phyloP scores from a whole-genome alignment of 257 asterid genomes.

The Scutellaria baicalensis region DNA sequence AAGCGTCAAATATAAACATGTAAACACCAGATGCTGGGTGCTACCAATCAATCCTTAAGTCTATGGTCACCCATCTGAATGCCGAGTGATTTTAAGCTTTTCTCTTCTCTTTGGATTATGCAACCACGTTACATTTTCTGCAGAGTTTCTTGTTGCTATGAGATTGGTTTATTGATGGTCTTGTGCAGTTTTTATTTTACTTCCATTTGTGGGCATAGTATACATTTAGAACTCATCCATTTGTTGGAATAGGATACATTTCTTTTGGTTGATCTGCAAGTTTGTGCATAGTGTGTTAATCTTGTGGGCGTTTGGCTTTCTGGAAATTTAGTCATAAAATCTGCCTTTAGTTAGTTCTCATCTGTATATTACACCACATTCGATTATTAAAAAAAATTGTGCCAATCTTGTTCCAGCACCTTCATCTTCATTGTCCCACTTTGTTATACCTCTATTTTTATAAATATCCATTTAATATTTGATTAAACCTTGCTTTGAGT shows the following conservation, averaged over 20 bases:
- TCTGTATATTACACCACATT: constrained; percentile 31
- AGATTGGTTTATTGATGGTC: constrained; percentile 17
- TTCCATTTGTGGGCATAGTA: constrained; percentile 23
- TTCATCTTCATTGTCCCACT: not conserved
- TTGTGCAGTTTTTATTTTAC: constrained; percentile 27
- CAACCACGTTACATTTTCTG: not conserved
- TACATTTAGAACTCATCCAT: constrained; percentile 17
- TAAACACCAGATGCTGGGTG: constrained; percentile 12
- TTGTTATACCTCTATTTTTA: not conserved
- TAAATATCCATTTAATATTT: not conserved
- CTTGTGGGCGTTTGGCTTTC: constrained; percentile 22
- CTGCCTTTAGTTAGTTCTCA: constrained; percentile 22
- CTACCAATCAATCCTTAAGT: constrained; percentile 9
- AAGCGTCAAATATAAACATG: constrained; percentile 36
- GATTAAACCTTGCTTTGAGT: too few species aligned
- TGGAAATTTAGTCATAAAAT: constrained; percentile 18
- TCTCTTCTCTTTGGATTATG: constrained; percentile 8
- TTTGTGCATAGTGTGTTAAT: constrained; percentile 1
- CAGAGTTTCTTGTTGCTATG: constrained; percentile 10
- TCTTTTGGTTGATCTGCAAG: constrained; percentile 21
- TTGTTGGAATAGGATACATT: constrained; percentile 14
- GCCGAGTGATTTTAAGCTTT: constrained; percentile 11
- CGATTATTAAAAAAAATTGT: constrained; percentile 1
- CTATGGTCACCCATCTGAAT: constrained; percentile 7
- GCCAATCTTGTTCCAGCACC: not conserved